These are phyloP conservation scores for Mycena galopus DNA, from an alignment of 768 basidiomycete species.

Conservation along the genomic window DNA sequence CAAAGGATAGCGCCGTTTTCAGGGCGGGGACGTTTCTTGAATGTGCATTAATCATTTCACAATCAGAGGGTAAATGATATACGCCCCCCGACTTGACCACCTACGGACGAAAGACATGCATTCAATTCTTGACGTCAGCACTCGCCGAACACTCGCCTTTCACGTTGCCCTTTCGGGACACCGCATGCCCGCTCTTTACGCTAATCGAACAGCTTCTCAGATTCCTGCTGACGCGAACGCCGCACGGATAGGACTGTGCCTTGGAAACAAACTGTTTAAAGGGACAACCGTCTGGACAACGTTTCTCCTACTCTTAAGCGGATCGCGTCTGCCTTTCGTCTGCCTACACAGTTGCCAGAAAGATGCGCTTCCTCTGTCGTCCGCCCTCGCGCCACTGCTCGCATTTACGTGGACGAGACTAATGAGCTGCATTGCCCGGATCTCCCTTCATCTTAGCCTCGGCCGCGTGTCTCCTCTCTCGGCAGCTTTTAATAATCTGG, in stretches of 20 bases:
- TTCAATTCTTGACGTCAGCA: conserved; percentile 2
- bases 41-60: neutral
- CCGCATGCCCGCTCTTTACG: neutral
- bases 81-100: neutral
- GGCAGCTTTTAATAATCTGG: neutral
- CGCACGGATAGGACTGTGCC: conserved; percentile 16
- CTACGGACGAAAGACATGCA: neutral
- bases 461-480: neutral
- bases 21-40: neutral
- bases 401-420: conserved; percentile 18
- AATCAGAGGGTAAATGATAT: neutral
- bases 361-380: neutral
- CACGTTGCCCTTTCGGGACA: neutral
- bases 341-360: neutral
- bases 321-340: conserved; percentile 18
- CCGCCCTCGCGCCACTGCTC: conserved; percentile 1
- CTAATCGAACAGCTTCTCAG: conserved; percentile 16
- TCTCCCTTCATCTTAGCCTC: conserved; percentile 5
- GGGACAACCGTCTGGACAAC: neutral
- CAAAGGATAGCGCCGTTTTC: neutral
- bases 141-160: neutral
- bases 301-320: neutral
- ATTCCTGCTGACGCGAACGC: conserved; percentile 26
- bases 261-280: neutral
- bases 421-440: conserved; percentile 4